Evolutionary conservation across 2,329 filamentous ascomycete species (phyloP), one percentile per base, ranked within the genome.

Genomic region (Aulographum hederae): DNA sequence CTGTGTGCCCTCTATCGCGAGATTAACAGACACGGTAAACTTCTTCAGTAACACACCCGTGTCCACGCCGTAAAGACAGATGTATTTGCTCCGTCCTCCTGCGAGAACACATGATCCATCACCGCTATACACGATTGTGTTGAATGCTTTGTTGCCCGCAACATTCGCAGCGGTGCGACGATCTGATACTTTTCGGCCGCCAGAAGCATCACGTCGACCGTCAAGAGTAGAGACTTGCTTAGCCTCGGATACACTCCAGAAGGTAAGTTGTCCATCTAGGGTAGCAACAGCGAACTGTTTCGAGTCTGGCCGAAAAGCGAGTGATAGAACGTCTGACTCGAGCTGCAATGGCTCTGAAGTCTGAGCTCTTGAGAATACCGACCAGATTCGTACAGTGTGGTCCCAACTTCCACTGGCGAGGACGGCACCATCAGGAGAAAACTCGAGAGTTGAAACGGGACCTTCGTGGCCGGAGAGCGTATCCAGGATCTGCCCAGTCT

Each of bases 321-420:
- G 72, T 38, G 76, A 77, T 4, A 95, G 62, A 4, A 98, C 76
- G 50, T 98, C 89, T 1, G 89, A 76, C 55, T 93, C 81, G 30
- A 95, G 65, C 50, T 93, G 84, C 13, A 98, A 60, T 3, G 86
- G 84, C 53, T 98, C 89, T 44, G 82, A 93, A 1, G 85, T 94
- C 49, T 98, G 91, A 19, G 84, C 91, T 33, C 91, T 69, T 39
- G 73, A 77, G 52, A 98, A 98, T 33, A 98, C 82, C 38, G 77
- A 92, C 89, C 89, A 98, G 38, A 98, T 74, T 32, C 91, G 73
- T 13, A 93, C 86, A 4, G 89, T 95, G 38, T 78, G 77, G 51
- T 98, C 89, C 91, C 89, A 98, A 45, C 82, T 93, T 33, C 89
- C 91, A 47, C 82, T 93, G 29, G 92, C 73, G 11, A 98, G 62